Evolutionary conservation across 1,139 yeast species (phyloP).

Genomic region (Spathaspora sp.): DNA sequence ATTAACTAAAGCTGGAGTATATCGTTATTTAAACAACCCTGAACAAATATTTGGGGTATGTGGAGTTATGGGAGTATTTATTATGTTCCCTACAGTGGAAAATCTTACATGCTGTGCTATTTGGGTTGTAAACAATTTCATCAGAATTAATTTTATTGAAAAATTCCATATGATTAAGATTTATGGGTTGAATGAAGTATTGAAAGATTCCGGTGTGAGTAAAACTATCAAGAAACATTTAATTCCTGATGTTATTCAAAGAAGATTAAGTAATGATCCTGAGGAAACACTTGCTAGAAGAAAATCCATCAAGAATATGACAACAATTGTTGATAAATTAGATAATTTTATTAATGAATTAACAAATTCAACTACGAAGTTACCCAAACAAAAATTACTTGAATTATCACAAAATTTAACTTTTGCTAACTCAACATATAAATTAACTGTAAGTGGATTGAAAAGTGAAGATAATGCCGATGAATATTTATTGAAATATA

Average conservation of each 20-base stretch:
- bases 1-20: constrained; percentile 79
- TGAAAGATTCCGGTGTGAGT: constrained; percentile 63
- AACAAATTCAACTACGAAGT: constrained; percentile 29
- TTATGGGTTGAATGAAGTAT: constrained; percentile 65
- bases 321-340: constrained; percentile 36
- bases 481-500: constrained; percentile 21
- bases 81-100: constrained; percentile 60
- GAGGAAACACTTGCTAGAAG: constrained; percentile 17
- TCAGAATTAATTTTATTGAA: constrained; percentile 73
- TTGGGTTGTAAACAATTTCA: constrained; percentile 70
- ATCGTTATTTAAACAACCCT: constrained; percentile 81
- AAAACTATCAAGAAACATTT: constrained; percentile 60
- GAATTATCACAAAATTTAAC: constrained; percentile 43
- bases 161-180: constrained; percentile 77
- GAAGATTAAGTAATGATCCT: constrained; percentile 27
- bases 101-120: constrained; percentile 56
- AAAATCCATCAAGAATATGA: constrained; percentile 24
- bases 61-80: constrained; percentile 78
- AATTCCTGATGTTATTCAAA: constrained; percentile 41
- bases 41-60: constrained; percentile 81
- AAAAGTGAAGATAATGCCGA: constrained; percentile 11
- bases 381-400: constrained; percentile 38
- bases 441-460: constrained; percentile 26
- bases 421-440: constrained; percentile 40
- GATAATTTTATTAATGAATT: constrained; percentile 44